Evolutionary conservation across 352 stramenopile species (phyloP).

Genomic region (Saprolegnia diclina): DNA sequence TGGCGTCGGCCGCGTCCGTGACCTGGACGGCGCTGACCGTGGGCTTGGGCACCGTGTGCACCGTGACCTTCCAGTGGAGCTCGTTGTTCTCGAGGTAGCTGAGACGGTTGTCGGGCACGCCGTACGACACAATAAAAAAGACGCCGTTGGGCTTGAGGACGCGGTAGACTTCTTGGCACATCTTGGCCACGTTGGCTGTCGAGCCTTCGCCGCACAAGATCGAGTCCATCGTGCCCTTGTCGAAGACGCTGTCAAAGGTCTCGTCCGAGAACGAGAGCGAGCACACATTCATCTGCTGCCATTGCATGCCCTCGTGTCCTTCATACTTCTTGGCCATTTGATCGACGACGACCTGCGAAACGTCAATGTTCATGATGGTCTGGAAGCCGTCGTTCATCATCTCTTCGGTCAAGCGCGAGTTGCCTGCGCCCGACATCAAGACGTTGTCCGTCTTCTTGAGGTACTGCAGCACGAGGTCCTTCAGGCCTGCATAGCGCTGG

Average conservation of each 20-base stretch:
- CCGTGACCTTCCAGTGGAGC: constrained; percentile 91
- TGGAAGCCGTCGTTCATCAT: constrained; percentile 95
- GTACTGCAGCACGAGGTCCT: constrained; percentile 87
- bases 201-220: constrained; percentile 94
- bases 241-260: constrained; percentile 91
- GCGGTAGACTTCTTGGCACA: constrained; percentile 91
- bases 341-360: constrained; percentile 91
- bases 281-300: constrained; percentile 94
- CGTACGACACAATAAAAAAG: constrained; percentile 95
- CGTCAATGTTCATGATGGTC: constrained; percentile 94
- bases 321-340: constrained; percentile 92
- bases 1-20: constrained; percentile 87
- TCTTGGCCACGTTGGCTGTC: constrained; percentile 93
- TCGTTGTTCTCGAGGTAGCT: constrained; percentile 96
- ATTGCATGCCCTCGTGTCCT: constrained; percentile 89
- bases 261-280: constrained; percentile 92
- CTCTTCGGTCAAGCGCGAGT: constrained; percentile 92
- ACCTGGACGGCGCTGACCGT: constrained; percentile 92
- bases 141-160: constrained; percentile 93
- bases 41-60: constrained; percentile 94
- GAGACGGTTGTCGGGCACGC: constrained; percentile 92
- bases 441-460: constrained; percentile 92
- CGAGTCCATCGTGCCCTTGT: constrained; percentile 95
- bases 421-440: constrained; percentile 90
- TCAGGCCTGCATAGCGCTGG: constrained; percentile 88